Percentiles rank a stretch among this genome's conserved stretches.
Evolutionary conservation across 2,329 filamentous ascomycete species (phyloP).

Genomic region (Pyrenochaeta sp.): DNA sequence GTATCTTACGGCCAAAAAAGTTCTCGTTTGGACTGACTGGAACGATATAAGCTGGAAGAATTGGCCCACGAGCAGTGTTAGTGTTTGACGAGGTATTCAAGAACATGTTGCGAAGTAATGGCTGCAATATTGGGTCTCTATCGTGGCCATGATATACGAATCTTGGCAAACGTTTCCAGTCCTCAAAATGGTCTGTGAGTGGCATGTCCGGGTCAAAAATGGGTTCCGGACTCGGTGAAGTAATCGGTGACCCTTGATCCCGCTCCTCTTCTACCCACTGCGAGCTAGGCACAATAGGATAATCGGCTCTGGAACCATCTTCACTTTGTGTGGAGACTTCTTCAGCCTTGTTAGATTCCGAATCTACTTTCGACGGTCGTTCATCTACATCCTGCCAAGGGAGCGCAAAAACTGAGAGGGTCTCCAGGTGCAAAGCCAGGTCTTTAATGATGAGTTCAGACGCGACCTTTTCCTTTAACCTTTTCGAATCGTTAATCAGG

Average conservation of each 20-base stretch:
- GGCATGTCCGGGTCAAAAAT: background rate
- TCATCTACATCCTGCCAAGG: background rate
- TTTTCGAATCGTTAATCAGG: background rate
- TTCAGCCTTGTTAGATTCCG: background rate
- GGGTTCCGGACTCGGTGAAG: background rate
- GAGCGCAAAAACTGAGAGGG: background rate
- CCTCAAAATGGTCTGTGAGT: background rate
- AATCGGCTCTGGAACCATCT: background rate
- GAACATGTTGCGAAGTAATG: background rate
- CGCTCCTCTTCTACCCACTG: background rate
- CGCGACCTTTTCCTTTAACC: background rate
- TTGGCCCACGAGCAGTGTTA: background rate
- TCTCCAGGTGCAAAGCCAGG: background rate
- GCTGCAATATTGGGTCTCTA: background rate
- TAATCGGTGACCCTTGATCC: background rate
- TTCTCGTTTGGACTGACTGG: constrained; percentile 2
- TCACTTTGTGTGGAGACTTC: background rate
- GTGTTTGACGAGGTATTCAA: background rate
- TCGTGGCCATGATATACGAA: background rate
- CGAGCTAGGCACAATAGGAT: background rate
- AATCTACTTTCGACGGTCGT: background rate
- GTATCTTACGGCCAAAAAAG: constrained; percentile 3
- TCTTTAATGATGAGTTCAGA: background rate
- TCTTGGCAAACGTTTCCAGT: background rate
- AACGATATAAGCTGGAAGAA: constrained; percentile 4